Evolutionary conservation across 1,139 yeast species (phyloP), one percentile per base, ranked within the genome.

Genomic region (Candida frijolesensis): DNA sequence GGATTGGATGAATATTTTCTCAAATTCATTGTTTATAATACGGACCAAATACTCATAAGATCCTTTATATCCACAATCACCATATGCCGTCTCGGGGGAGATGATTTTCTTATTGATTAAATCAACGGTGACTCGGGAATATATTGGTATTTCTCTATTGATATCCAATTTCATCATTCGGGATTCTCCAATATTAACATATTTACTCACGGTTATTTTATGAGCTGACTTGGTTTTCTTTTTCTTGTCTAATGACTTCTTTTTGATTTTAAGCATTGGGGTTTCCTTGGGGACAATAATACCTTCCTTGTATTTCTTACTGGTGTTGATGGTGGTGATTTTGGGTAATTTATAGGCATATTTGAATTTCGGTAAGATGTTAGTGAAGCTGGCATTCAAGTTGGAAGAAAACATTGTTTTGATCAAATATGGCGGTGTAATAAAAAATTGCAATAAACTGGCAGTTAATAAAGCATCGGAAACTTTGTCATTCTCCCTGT

Each of bases 381-480:
- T 22, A 34, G 46, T 43, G 14, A 52, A 49, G 25, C 52, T 45
- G 48, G 74, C 70, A 54, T 61, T 64, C 44, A 64, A 60, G 52
- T 58, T 62, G 19, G 60, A 53, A 33, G 64, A 62, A 68, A 91
- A 88, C 9, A 86, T 76, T 1, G 85, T 70, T 54, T 84, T 83
- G 22, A 86, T 79, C 39, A 91, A 74, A 62, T 91, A 89, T 46
- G 92, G 89, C 1, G 97, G 97, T 0, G 97, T 91, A 14, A 91
- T 82, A 60, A 89, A 89, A 62, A 74, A 91, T 63, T 90, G 96
- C 49, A 91, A 71, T 48, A 91, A 72, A 1, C 86, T 76, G 0
- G 96, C 95, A 44, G 89, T 74, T 15, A 84, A 61, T 61, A 85
- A 68, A 0, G 84, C 29, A 25, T 25, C 8, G 8, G 29, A 25